Percentiles rank a stretch among this genome's conserved stretches.
Conservation (phyloP, 2,329 filamentous ascomycete species). For the Trichoderma simmonsii region DNA sequence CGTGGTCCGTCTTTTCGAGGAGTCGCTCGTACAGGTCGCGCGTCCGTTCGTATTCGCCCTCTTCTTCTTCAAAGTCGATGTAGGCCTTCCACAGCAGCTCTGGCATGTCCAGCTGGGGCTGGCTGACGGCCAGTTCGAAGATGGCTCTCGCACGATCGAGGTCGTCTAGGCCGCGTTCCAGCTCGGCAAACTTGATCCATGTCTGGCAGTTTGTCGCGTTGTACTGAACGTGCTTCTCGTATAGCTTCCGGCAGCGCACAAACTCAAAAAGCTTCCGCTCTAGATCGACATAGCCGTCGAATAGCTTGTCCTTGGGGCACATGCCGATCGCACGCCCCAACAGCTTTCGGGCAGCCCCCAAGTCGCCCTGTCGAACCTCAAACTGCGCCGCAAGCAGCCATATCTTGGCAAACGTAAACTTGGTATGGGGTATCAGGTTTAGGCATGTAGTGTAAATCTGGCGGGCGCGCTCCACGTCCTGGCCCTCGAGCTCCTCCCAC, state of each 20-base stretch:
- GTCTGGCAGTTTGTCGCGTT: constrained; percentile 87
- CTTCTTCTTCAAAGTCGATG: constrained; percentile 97
- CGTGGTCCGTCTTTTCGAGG: constrained; percentile 91
- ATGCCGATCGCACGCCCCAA: constrained; percentile 87
- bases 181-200: constrained; percentile 94
- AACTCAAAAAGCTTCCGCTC: constrained; percentile 96
- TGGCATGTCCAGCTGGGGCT: constrained; percentile 89
- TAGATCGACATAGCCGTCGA: constrained; percentile 88
- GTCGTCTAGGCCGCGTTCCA: constrained; percentile 89
- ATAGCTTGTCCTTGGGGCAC: constrained; percentile 94
- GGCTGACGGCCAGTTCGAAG: constrained; percentile 83
- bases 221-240: constrained; percentile 91
- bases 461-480: constrained; percentile 72
- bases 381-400: constrained; percentile 95
- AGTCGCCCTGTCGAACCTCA: constrained; percentile 81
- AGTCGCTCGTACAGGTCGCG: constrained; percentile 84
- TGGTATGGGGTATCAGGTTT: constrained; percentile 86
- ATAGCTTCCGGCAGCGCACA: constrained; percentile 81
- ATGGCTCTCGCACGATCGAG: constrained; percentile 83
- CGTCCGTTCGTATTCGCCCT: constrained; percentile 83
- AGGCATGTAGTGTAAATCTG: constrained; percentile 91
- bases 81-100: constrained; percentile 97
- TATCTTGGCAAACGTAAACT: constrained; percentile 95
- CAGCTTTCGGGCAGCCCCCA: constrained; percentile 79
- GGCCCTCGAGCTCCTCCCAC: constrained; percentile 86